phyloP scores from a whole-genome alignment of 1,284 basidiomycete species.

The Flammula alnicola region DNA sequence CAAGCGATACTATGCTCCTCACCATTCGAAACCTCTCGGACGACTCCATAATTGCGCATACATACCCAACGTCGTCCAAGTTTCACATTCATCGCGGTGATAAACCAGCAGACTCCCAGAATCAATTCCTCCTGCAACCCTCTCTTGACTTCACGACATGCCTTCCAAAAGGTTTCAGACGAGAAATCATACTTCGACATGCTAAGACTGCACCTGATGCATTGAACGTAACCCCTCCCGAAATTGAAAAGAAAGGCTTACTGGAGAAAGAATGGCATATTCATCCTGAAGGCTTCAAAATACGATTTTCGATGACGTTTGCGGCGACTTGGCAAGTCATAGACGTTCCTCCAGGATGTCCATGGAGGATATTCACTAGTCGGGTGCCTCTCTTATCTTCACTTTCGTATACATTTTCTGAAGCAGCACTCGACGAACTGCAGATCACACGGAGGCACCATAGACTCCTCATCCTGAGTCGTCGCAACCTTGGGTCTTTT shows the following conservation, averaged over 20 bases:
- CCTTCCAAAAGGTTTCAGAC: conserved; percentile 19
- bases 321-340: conserved; percentile 51
- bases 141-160: conserved; percentile 18
- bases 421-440: neutral
- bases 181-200: conserved; percentile 23
- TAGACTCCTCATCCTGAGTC: conserved; percentile 58
- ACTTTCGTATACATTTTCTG: neutral
- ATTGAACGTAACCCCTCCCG: neutral
- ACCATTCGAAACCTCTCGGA: conserved; percentile 52
- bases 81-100: conserved; percentile 24
- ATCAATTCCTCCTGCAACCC: conserved; percentile 20
- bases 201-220: neutral
- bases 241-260: conserved; percentile 5
- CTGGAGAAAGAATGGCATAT: conserved; percentile 32
- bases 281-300: conserved; percentile 27
- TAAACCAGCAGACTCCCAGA: conserved; percentile 21
- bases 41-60: conserved; percentile 36
- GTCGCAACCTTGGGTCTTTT: conserved; percentile 62
- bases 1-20: conserved; percentile 43
- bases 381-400: conserved; percentile 42
- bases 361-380: conserved; percentile 61
- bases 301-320: conserved; percentile 32
- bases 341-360: conserved; percentile 44
- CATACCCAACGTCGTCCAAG: conserved; percentile 14
- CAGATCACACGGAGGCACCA: conserved; percentile 46